These are phyloP conservation scores for Talaromyces sp. DNA, from an alignment of 2,329 filamentous ascomycete species.

Conservation along the genomic window DNA sequence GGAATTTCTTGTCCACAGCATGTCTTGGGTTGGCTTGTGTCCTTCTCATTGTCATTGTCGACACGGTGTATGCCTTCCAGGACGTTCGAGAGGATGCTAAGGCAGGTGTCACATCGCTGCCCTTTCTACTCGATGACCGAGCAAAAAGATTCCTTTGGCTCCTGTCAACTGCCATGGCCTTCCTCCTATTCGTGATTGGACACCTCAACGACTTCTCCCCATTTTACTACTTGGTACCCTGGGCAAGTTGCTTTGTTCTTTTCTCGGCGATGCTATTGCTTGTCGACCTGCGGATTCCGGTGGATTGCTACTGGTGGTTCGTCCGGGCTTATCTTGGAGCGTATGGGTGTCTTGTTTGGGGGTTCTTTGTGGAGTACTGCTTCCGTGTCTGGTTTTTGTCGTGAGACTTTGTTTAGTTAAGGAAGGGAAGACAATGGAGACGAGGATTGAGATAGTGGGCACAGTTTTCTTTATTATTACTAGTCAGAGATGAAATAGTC, in stretches of 20 bases:
- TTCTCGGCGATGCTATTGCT: conserved; percentile 5
- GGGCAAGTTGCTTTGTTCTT: not conserved
- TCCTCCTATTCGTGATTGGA: not conserved
- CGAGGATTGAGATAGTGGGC: not conserved
- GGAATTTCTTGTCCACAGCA: not conserved
- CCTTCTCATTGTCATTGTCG: not conserved
- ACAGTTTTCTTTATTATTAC: not conserved
- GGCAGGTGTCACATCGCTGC: not conserved
- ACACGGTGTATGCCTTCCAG: conserved; percentile 4
- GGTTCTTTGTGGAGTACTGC: conserved; percentile 7
- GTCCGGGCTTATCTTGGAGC: not conserved
- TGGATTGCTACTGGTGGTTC: conserved; percentile 7
- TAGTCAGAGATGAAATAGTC: not conserved
- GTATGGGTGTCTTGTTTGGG: not conserved
- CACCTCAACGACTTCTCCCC: conserved; percentile 1
- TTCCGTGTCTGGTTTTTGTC: not conserved
- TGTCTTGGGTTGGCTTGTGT: not conserved
- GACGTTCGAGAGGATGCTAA: conserved; percentile 1
- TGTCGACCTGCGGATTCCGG: conserved; percentile 6
- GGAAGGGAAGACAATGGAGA: not conserved
- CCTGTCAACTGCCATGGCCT: not conserved
- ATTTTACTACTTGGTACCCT: conserved; percentile 1
- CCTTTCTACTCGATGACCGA: not conserved
- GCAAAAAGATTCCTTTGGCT: conserved; percentile 2
- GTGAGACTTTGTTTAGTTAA: not conserved